Evolutionary conservation across 2,329 filamentous ascomycete genomes (phyloP), one percentile per base, ranked within the genome.

Genomic region (Biscogniauxia sp.): DNA sequence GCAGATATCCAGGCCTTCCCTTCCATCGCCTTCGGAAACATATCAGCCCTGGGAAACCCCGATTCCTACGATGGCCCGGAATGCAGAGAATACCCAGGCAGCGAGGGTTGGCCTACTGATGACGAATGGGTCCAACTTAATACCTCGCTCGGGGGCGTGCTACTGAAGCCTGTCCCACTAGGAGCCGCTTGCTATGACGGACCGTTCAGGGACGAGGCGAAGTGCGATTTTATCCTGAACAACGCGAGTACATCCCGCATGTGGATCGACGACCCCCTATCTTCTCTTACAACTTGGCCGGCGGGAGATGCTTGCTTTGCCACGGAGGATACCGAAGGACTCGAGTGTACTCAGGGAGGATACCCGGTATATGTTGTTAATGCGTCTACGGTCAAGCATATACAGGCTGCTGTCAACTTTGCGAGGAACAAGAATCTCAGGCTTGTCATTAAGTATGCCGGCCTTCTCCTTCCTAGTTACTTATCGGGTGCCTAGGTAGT

Each of bases 401-500:
- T 78, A 5, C 77, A 78, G 67, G 69, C 73, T 0, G 75, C 74
- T 5, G 71, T 79, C 51, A 78, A 78, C 63, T 78, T 79, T 66
- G 76, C 77, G 0, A 69, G 76, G n/a, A 76, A 76, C 51, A 66
- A 66, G 56, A 73, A 76, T 56, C 56, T 79, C 1, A 70, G 77
- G 9, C 66, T 79, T 11, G 71, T 77, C 9, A 68, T 79, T 60
- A 78, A 78, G 70, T 73, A 53, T 66, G 68, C 63, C 20, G n/a
- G 19, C 8, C 45, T 28, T 5, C 13, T 13, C 19, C 15, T 32
- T 8, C 7, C 7, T 13, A 32, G 28, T 32, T 13, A 32, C 28
- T 19, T 8, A 23, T 3, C 2, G n/a, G 13, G 52, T 32, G 13
- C 51, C 50, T 37, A 6, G 25, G 1, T 13, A 25, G 9, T 28